phyloP scores from a whole-genome alignment of 2,329 filamentous ascomycete species.

The Fusarium goolgardi region DNA sequence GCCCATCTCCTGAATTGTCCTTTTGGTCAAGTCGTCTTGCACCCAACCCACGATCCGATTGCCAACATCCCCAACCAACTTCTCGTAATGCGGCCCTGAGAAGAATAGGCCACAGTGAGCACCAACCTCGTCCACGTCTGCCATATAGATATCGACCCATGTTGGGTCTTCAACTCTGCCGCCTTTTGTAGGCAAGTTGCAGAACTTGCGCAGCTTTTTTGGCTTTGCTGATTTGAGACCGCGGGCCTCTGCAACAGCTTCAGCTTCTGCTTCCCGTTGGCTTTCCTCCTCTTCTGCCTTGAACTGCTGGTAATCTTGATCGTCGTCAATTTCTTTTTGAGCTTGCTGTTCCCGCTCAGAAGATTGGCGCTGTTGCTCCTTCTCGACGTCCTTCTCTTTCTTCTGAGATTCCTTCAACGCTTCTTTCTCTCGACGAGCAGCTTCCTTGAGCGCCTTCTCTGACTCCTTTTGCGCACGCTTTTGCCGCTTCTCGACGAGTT shows the following conservation, averaged over 20 bases:
- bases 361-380: slow-evolving; percentile 35
- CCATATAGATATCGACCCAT: slow-evolving; percentile 86
- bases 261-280: slow-evolving; percentile 9
- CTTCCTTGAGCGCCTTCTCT: slow-evolving; percentile 48
- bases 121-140: slow-evolving; percentile 83
- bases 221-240: slow-evolving; percentile 46
- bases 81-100: slow-evolving; percentile 77
- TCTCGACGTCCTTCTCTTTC: slow-evolving; percentile 45
- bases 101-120: slow-evolving; percentile 89
- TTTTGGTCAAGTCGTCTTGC: slow-evolving; percentile 66
- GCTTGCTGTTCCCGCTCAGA: slow-evolving; percentile 23
- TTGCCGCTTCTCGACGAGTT: slow-evolving; percentile 66
- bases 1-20: slow-evolving; percentile 51
- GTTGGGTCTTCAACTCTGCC: slow-evolving; percentile 71
- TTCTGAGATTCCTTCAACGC: slow-evolving; percentile 48
- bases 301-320: slow-evolving; percentile 6
- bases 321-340: slow-evolving; percentile 23
- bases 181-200: slow-evolving; percentile 71
- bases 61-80: slow-evolving; percentile 79
- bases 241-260: slow-evolving; percentile 21
- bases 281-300: slow-evolving; percentile 2
- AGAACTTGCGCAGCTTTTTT: slow-evolving; percentile 79
- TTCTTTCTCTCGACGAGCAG: slow-evolving; percentile 48
- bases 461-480: slow-evolving; percentile 57
- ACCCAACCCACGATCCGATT: slow-evolving; percentile 77